These are phyloP conservation scores for Tolypocladium nubicola DNA, from an alignment of 2,329 filamentous ascomycete genomes.

Conservation along the genomic window DNA sequence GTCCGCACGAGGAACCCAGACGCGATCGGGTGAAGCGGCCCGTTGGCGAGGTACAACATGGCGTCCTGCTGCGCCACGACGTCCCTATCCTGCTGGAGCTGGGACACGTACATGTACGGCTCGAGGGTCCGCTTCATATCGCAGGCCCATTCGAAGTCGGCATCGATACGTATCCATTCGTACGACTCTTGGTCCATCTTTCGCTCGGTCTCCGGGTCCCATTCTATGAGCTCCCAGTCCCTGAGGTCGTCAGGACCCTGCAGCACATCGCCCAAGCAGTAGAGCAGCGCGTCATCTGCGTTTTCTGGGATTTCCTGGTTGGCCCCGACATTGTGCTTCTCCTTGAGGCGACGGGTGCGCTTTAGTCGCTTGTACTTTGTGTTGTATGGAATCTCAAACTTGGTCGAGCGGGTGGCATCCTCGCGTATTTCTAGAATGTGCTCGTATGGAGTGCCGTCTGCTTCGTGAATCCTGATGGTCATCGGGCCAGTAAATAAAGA, in stretches of 20 bases:
- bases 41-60: slow-evolving; percentile 60
- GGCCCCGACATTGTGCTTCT: slow-evolving; percentile 48
- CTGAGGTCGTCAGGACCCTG: slow-evolving; percentile 70
- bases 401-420: slow-evolving; percentile 59
- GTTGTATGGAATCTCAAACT: slow-evolving; percentile 94
- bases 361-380: slow-evolving; percentile 98
- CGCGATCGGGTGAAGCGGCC: slow-evolving; percentile 65
- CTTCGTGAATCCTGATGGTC: slow-evolving; percentile 96
- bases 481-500: slow-evolving; percentile 90
- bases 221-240: slow-evolving; percentile 80
- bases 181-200: slow-evolving; percentile 95
- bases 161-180: slow-evolving; percentile 97
- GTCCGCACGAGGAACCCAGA: slow-evolving; percentile 86
- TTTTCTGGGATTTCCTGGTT: slow-evolving; percentile 51
- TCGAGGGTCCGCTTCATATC: slow-evolving; percentile 74
- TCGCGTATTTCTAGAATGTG: slow-evolving; percentile 96
- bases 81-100: slow-evolving; percentile 93
- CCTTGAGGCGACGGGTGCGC: slow-evolving; percentile 71
- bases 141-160: slow-evolving; percentile 96
- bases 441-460: slow-evolving; percentile 94
- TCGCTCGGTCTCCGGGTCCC: slow-evolving; percentile 78
- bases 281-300: slow-evolving; percentile 74
- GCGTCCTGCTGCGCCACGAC: slow-evolving; percentile 79
- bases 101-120: slow-evolving; percentile 95
- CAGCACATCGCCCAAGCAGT: slow-evolving; percentile 85